Base-by-base conservation (phyloP, 345 rosid species). In the Euphorbia lathyris region DNA sequence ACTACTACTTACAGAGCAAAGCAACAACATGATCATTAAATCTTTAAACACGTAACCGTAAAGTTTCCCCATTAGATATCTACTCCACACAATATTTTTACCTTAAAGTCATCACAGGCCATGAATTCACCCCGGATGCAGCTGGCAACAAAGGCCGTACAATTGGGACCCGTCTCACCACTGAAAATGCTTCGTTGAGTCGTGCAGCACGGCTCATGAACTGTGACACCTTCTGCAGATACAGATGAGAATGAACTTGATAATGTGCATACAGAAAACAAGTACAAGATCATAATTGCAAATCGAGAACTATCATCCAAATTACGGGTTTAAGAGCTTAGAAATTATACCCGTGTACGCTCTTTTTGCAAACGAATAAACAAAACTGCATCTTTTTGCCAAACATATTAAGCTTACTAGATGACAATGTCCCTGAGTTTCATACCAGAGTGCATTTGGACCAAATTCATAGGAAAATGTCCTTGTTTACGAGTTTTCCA, bases 171-270 rank as follows among this genome's bases (percentile, higher is more conserved):
- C 97, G 86, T 79, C 83, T 86, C 81, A 84, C 91, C 56, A 84
- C 90, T 3, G 97, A 90, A 73, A 92, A 92, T 0, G 99, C 97
- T 74, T 95, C 96, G 5, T 92, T 90, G 50, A 91, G 90, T 63
- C 90, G 90, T 56, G 92, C 88, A 19, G 88, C 86, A 16, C 87
- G 96, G 65, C 82, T 90, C 70, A 58, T 88, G 72, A 84, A 82
- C 81, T 80, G 90, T 40, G 96, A 84, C 29, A 84, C 88, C 92
- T 87, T 89, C 96, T 87, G 92, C 82, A 76, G 20, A 69, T 45
- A 56, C n/a, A 58, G 36, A 43, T 36, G 25, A 60, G n/a, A 59
- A 30, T 30, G 42, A 64, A 59, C 71, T 40, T 45, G n/a, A n/a
- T n/a, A 14, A 42, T 0, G 40, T 59, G 16, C 13, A n/a, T 23